Percentiles rank a stretch among this genome's conserved stretches.
phyloP scores from a whole-genome alignment of 106 monocot species.

The Vanilla planifolia region DNA sequence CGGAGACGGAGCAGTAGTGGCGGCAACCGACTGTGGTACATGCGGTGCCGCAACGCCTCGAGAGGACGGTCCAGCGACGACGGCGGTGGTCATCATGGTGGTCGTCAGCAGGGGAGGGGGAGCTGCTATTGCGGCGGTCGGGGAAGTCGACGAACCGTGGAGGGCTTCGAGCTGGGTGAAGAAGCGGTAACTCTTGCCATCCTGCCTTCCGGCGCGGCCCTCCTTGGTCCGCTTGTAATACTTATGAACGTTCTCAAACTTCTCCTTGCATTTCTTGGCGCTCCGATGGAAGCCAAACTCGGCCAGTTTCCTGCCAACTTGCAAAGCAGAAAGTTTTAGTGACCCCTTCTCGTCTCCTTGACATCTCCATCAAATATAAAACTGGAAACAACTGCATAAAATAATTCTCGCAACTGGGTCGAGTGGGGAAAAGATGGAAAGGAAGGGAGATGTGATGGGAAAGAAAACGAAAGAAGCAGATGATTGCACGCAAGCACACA shows the following conservation, averaged over 20 bases:
- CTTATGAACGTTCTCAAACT: conserved; percentile 94
- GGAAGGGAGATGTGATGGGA: no score
- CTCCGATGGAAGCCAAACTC: conserved; percentile 68
- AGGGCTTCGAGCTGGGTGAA: conserved; percentile 84
- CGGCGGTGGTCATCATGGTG: neutral
- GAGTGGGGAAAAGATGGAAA: conserved; percentile 7
- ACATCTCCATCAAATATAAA: neutral
- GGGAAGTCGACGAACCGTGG: conserved; percentile 7
- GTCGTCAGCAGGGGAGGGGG: neutral
- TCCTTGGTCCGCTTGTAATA: conserved; percentile 97
- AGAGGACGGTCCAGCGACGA: neutral
- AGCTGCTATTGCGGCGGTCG: neutral
- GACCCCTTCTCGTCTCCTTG: neutral
- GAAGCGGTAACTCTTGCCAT: conserved; percentile 93
- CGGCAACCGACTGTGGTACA: neutral
- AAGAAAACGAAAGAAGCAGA: conserved; percentile 19
- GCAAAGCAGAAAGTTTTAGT: neutral
- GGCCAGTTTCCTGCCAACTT: conserved; percentile 50
- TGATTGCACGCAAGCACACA: conserved; percentile 22
- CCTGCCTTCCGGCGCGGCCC: conserved; percentile 77
- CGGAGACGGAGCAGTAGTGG: neutral
- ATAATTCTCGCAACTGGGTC: neutral
- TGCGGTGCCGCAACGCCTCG: neutral
- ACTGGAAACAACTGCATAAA: neutral
- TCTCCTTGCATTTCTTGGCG: conserved; percentile 92